Evolutionary conservation across 2,329 filamentous ascomycete species (phyloP).

Genomic region (Colletotrichum sp.): DNA sequence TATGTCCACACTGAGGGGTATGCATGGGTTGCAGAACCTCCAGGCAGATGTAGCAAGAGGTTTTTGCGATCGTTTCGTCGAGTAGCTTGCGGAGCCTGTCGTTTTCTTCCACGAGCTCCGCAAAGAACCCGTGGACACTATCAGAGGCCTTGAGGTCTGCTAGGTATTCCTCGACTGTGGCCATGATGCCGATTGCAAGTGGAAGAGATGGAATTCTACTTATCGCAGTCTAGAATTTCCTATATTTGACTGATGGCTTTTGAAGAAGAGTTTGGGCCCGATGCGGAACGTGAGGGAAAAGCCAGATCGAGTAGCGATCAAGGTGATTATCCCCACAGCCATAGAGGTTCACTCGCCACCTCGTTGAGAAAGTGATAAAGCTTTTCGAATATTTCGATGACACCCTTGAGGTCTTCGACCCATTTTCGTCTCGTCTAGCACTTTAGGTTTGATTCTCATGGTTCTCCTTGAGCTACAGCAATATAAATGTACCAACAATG

Average conservation of each 20-base stretch:
- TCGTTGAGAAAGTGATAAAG: neutral
- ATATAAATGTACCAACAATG: neutral
- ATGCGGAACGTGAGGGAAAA: neutral
- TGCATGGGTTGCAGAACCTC: neutral
- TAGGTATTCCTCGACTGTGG: neutral
- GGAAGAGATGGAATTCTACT: neutral
- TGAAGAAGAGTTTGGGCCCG: neutral
- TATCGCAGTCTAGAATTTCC: neutral
- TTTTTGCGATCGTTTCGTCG: neutral
- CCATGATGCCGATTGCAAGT: neutral
- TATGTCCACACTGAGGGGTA: neutral
- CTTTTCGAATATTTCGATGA: neutral
- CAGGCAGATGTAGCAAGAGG: neutral
- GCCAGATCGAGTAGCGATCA: neutral
- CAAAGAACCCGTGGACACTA: neutral
- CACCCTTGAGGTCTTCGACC: neutral
- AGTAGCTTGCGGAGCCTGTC: neutral
- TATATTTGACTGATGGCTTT: neutral
- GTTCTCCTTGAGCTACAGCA: neutral
- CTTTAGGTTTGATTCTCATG: fast-evolving
- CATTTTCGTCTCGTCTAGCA: neutral
- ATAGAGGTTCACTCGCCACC: neutral
- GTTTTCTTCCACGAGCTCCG: neutral
- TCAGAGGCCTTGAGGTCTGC: neutral
- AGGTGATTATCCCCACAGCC: neutral